phyloP scores from a whole-genome alignment of 148 eudicot genomes.

The Cornus kousa region DNA sequence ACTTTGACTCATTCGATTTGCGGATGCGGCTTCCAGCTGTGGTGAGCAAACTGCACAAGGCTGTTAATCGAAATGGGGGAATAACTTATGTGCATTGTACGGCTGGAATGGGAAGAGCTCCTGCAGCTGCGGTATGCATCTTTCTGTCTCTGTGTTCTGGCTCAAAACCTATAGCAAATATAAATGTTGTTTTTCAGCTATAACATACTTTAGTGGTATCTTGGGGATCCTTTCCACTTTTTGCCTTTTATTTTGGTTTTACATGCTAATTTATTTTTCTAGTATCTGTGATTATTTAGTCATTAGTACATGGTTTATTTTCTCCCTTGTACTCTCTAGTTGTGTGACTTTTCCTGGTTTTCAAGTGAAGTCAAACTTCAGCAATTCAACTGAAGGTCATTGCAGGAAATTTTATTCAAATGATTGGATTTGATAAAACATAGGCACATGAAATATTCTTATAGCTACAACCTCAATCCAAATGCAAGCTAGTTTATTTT shows the following conservation, averaged over 20 bases:
- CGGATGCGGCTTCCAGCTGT: conserved; percentile 91
- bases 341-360: too few relatives aligned
- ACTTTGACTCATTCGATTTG: conserved; percentile 86
- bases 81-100: conserved; percentile 93
- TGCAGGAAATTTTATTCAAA: neutral
- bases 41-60: conserved; percentile 69
- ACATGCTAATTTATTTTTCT: too few relatives aligned
- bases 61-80: conserved; percentile 73
- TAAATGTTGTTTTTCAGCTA: neutral
- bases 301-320: neutral
- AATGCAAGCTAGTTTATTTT: neutral
- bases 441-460: neutral
- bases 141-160: neutral
- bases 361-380: too few relatives aligned
- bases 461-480: neutral
- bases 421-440: neutral
- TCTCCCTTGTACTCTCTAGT: too few relatives aligned
- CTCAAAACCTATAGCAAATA: neutral
- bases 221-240: neutral
- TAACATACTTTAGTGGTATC: neutral
- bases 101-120: conserved; percentile 98
- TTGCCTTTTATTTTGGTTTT: neutral
- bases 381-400: too few relatives aligned
- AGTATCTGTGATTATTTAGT: neutral
- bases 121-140: conserved; percentile 77